These are phyloP conservation scores for Yarrowia alimentaria DNA, from an alignment of 805 yeast species.

Conservation along the genomic window DNA sequence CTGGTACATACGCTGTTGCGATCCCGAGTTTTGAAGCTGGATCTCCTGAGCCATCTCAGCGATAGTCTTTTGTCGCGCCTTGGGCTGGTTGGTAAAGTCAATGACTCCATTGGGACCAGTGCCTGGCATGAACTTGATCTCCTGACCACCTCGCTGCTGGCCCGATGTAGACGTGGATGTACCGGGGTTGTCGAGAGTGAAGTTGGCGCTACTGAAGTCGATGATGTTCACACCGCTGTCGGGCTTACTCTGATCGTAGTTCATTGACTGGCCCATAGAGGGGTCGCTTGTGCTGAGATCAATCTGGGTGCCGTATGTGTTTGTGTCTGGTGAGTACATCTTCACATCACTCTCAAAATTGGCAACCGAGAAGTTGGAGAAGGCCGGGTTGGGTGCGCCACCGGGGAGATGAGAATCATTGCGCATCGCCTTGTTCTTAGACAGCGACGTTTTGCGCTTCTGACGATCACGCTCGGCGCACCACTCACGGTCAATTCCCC, in stretches of 20 bases:
- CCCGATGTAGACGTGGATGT: conserved; percentile 6
- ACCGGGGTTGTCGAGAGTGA: conserved; percentile 13
- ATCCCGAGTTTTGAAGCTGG: conserved; percentile 33
- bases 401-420: conserved; percentile 10
- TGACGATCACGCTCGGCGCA: conserved; percentile 77
- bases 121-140: conserved; percentile 26
- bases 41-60: conserved; percentile 40
- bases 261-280: conserved; percentile 5
- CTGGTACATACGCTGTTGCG: conserved; percentile 24
- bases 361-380: conserved; percentile 16
- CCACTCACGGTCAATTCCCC: conserved; percentile 87
- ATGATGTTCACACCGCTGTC: conserved; percentile 22
- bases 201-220: conserved; percentile 23
- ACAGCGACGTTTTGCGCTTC: conserved; percentile 48
- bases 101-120: conserved; percentile 20
- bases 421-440: conserved; percentile 13
- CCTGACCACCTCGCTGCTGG: conserved; percentile 11
- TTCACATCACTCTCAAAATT: conserved; percentile 22
- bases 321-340: conserved; percentile 26
- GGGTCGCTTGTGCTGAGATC: conserved; percentile 12
- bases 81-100: conserved; percentile 29
- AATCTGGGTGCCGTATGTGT: conserved; percentile 27
- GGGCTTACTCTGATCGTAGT: conserved; percentile 15
- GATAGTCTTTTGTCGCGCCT: conserved; percentile 36
- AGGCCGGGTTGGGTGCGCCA: conserved; percentile 23